Base-by-base conservation (phyloP, 169 alveolate species). In the Toxoplasma gondii region DNA sequence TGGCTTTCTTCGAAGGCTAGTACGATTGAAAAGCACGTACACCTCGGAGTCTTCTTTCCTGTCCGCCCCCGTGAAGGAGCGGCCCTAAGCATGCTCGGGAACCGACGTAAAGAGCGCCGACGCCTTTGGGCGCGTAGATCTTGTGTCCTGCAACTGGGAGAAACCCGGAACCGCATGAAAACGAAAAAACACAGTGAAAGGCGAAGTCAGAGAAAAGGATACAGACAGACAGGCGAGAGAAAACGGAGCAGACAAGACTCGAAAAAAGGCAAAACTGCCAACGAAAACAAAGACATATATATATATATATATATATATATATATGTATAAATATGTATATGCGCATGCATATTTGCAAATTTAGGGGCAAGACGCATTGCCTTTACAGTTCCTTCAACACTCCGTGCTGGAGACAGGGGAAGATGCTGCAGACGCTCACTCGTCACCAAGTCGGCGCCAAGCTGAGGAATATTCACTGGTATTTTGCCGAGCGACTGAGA, bases 141-240 rank as follows among this genome's bases (percentile, higher is more conserved):
- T 93, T 93, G 70, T 93, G 95, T 31, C 95, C 95, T 31, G 95
- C 95, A 38, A 93, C 95, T 93, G 93, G 16, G 67, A 31, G 38
- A 53, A 49, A 34, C 0, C n/a, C 88, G 16, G 7, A 19, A 1
- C 58, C 4, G 58, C 22, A 49, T 12, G 12, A 12, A 49, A 12
- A 49, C 12, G 58, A 4, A 4, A 4, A 12, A 49, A 12, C 4
- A 12, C 4, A 12, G 12, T 7, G 58, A 49, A 12, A 12, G 58
- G 4, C 12, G 58, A 49, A 49, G 4, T 49, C 12, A 49, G 58
- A 12, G 12, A 49, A 49, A 49, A 49, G 12, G 58, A n/a, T n/a
- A n/a, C n/a, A 7, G 58, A 12, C 22, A 49, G 12, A 12, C 22
- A 49, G 58, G 4, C 58, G 12, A 49, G 58, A 49, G 12, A 49